Evolutionary conservation across 495 filamentous ascomycete genomes (phyloP).

Genomic region (Podospora comata): DNA sequence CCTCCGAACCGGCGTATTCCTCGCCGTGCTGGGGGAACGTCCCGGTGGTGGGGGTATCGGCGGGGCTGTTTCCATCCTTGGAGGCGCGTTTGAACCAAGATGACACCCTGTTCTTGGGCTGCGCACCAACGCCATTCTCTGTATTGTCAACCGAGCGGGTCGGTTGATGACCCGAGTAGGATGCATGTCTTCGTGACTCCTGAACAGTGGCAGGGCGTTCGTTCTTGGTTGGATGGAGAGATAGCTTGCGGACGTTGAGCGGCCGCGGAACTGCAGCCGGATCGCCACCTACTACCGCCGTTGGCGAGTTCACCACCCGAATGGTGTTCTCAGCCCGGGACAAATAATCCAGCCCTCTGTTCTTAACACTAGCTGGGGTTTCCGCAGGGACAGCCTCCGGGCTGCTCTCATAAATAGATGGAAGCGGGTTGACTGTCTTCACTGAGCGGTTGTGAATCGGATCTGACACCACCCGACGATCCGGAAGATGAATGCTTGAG

Average conservation of each 20-base stretch:
- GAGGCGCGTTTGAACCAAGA: slow-evolving; percentile 64
- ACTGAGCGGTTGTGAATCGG: slow-evolving; percentile 45
- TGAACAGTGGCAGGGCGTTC: background rate
- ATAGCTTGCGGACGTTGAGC: slow-evolving; percentile 52
- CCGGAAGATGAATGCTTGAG: slow-evolving; percentile 12
- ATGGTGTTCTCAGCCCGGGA: slow-evolving; percentile 46
- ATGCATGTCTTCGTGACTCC: slow-evolving; percentile 8
- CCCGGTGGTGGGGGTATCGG: slow-evolving; percentile 24
- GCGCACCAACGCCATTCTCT: slow-evolving; percentile 9
- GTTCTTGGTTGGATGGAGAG: slow-evolving; percentile 10
- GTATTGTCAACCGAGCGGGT: background rate
- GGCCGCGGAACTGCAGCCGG: slow-evolving; percentile 36
- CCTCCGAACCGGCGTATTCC: slow-evolving; percentile 2
- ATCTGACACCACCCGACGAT: slow-evolving; percentile 49
- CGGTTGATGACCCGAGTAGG: slow-evolving; percentile 12
- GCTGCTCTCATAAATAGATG: slow-evolving; percentile 51
- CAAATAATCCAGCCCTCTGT: slow-evolving; percentile 36
- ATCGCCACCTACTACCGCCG: slow-evolving; percentile 15
- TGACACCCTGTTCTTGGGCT: slow-evolving; percentile 54
- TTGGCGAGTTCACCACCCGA: slow-evolving; percentile 46
- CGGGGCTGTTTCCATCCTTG: slow-evolving; percentile 34
- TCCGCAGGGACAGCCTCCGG: slow-evolving; percentile 39
- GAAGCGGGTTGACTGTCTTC: slow-evolving; percentile 42
- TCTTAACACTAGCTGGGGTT: slow-evolving; percentile 29
- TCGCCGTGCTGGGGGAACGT: slow-evolving; percentile 12